Percentiles rank a stretch among this genome's conserved stretches.
phyloP scores from a whole-genome alignment of 257 asterid genomes.

The Euphrasia confusa region DNA sequence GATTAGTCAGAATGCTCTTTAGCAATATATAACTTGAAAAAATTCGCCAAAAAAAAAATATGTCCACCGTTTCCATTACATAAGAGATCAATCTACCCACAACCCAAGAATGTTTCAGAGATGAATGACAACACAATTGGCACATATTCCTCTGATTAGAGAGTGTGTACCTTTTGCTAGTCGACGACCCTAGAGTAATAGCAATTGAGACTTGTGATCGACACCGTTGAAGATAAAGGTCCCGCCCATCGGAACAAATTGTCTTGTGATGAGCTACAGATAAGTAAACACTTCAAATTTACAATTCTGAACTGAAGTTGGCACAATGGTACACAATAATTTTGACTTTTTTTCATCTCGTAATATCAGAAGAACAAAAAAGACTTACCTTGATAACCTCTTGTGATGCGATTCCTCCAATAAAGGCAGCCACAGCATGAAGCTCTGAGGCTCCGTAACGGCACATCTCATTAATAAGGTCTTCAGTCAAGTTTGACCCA shows the following conservation, averaged over 20 bases:
- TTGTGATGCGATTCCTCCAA: slow-evolving; percentile 96
- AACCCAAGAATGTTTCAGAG: neutral
- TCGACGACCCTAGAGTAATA: slow-evolving; percentile 41
- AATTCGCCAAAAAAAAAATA: neutral
- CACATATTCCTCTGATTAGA: neutral
- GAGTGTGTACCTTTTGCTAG: neutral
- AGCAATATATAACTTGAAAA: neutral
- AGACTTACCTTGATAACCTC: slow-evolving; percentile 81
- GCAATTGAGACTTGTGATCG: slow-evolving; percentile 83
- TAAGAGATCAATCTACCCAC: neutral
- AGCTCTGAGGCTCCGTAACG: slow-evolving; percentile 96
- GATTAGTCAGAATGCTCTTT: neutral
- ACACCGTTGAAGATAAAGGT: slow-evolving; percentile 89
- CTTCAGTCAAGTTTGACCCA: slow-evolving; percentile 72
- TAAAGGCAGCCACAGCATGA: slow-evolving; percentile 86
- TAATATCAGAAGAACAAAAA: slow-evolving; percentile 16
- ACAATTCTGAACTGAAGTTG: slow-evolving; percentile 9
- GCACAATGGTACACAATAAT: neutral
- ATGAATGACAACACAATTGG: neutral
- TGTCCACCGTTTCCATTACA: neutral
- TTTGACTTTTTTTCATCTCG: neutral
- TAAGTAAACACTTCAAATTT: slow-evolving; percentile 14
- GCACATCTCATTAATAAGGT: slow-evolving; percentile 87
- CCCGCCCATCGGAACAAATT: slow-evolving; percentile 86
- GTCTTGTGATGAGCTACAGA: slow-evolving; percentile 85